Evolutionary conservation across 1,139 yeast genomes (phyloP).

Genomic region (Trichomonascaceae sp.): DNA sequence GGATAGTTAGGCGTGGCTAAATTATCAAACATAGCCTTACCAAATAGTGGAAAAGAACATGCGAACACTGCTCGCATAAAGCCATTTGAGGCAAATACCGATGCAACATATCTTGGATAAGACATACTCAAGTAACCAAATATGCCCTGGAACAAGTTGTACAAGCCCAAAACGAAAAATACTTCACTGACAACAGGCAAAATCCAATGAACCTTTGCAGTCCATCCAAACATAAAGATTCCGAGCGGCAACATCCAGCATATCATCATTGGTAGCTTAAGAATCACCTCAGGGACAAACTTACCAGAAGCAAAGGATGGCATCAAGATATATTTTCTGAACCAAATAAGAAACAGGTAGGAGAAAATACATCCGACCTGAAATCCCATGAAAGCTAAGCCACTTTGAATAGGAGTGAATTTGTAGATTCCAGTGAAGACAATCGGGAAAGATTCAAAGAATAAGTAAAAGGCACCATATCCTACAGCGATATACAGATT

Average conservation of each 20-base stretch:
- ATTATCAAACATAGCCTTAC: constrained; percentile 44
- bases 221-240: constrained; percentile 48
- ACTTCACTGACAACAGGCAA: constrained; percentile 60
- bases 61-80: constrained; percentile 50
- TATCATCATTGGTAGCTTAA: constrained; percentile 38
- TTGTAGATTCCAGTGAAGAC: constrained; percentile 41
- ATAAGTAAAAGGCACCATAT: constrained; percentile 49
- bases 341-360: constrained; percentile 14
- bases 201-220: constrained; percentile 72
- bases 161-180: constrained; percentile 70
- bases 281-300: constrained; percentile 35
- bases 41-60: constrained; percentile 59
- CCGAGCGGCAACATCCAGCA: constrained; percentile 51
- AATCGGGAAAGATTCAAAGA: constrained; percentile 58
- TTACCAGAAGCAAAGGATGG: constrained; percentile 17
- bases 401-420: constrained; percentile 45
- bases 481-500: constrained; percentile 47
- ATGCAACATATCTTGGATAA: constrained; percentile 65
- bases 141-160: constrained; percentile 66
- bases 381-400: constrained; percentile 41
- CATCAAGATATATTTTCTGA: constrained; percentile 10
- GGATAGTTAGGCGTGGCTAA: constrained; percentile 42
- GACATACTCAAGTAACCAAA: constrained; percentile 66
- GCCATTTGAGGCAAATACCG: constrained; percentile 54
- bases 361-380: constrained; percentile 39